phyloP scores from a whole-genome alignment of 495 filamentous ascomycete species.

The Evansstolkia leycettana region DNA sequence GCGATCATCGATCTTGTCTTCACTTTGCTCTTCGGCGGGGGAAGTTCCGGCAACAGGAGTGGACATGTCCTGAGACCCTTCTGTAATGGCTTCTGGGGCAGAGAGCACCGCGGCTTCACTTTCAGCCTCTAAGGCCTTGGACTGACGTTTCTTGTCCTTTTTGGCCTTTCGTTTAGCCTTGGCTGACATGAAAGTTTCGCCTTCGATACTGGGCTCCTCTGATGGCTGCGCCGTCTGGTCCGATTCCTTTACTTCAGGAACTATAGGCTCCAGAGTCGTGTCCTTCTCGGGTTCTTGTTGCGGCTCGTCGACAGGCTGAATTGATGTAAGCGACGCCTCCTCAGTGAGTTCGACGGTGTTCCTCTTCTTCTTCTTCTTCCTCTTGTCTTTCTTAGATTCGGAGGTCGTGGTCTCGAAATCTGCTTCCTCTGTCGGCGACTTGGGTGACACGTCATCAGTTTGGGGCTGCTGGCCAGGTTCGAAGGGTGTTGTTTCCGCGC shows the following conservation, averaged over 20 bases:
- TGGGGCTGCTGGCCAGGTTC: conserved; percentile 2
- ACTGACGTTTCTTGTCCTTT: conserved; percentile 35
- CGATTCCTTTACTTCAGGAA: conserved; percentile 5
- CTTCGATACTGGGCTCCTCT: conserved; percentile 8
- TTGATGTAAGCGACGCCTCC: conserved; percentile 4
- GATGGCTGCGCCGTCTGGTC: conserved; percentile 6
- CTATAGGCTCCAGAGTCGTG: neutral
- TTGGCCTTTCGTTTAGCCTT: conserved; percentile 34
- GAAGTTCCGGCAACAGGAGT: conserved; percentile 1
- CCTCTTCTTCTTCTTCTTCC: conserved; percentile 31
- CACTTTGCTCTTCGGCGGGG: conserved; percentile 6
- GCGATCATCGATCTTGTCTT: conserved; percentile 6
- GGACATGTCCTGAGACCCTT: conserved; percentile 3
- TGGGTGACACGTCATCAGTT: neutral
- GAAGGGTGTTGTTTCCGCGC: neutral
- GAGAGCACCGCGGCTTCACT: conserved; percentile 3
- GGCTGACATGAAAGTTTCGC: conserved; percentile 18
- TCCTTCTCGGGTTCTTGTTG: conserved; percentile 5
- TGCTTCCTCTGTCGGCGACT: conserved; percentile 4
- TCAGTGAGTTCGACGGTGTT: conserved; percentile 17
- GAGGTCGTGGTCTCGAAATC: conserved; percentile 7
- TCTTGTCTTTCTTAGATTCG: conserved; percentile 23
- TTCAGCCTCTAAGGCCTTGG: conserved; percentile 15
- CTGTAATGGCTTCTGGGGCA: conserved; percentile 2
- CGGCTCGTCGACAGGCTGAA: conserved; percentile 1